These are phyloP conservation scores for Colletotrichum costaricense DNA, from an alignment of 2,329 filamentous ascomycete species.

Conservation along the genomic window DNA sequence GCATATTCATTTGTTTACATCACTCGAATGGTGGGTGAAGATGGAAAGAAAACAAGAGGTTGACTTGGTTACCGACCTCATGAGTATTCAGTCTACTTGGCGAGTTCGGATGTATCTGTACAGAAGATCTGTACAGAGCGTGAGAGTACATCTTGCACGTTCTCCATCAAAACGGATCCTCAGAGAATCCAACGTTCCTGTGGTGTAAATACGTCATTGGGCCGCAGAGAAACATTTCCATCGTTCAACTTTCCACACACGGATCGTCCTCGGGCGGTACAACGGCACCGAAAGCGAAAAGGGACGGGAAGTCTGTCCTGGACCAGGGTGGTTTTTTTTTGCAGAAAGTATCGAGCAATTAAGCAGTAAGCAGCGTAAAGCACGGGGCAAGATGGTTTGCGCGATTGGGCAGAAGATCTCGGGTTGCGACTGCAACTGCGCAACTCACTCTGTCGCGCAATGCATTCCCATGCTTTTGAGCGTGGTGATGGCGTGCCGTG, in stretches of 20 bases:
- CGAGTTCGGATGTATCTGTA: neutral
- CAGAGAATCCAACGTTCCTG: neutral
- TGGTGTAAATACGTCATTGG: neutral
- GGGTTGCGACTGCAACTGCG: neutral
- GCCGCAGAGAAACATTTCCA: constrained; percentile 3
- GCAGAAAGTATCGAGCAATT: neutral
- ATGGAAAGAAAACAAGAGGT: neutral
- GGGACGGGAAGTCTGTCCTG: neutral
- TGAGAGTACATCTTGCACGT: neutral
- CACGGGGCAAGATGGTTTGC: neutral
- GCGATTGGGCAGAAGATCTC: neutral
- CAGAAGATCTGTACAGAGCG: neutral
- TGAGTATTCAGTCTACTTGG: neutral
- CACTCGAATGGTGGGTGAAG: neutral
- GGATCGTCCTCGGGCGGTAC: neutral
- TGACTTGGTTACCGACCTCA: neutral
- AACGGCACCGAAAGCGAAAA: neutral
- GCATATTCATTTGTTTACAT: neutral
- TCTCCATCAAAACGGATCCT: neutral
- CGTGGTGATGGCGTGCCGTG: neutral
- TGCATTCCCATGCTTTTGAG: neutral
- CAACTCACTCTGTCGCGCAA: neutral
- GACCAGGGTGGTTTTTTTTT: neutral
- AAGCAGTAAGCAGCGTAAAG: neutral
- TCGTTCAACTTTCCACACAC: neutral